Base-by-base conservation (phyloP, 2,329 filamentous ascomycete species). In the Kalmusia sp. region DNA sequence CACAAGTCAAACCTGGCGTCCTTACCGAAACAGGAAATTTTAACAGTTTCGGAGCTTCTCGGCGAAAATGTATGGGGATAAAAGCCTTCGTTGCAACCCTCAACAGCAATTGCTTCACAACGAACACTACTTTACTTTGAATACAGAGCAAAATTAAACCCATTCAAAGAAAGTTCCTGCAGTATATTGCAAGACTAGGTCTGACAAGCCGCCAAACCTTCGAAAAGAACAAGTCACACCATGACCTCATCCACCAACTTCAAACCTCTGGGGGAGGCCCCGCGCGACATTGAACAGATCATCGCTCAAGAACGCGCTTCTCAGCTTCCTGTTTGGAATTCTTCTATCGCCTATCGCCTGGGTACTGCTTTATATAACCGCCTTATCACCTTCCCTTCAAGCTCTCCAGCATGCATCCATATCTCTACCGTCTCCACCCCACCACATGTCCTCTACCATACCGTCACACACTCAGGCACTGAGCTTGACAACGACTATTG, bases 401-500 rank as follows among this genome's bases (percentile, higher is more conserved):
- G 52, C 22, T 78, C 80, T 28, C 82, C 87, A 0, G 77, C 80
- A n/a, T 77, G 89, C 11, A 82, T 90, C 64, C 82, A 83, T 65
- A 89, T 90, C 71, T 35, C 43, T 7, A 76, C 81, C 59, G 77
- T 84, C 40, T 78, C 84, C 52, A 80, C 83, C 72, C 24, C 65
- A 62, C 64, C 75, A 24, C 4, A 87, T 61, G 76, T 86, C 2
- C 75, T 93, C 21, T 93, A 91, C 78, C 89, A 92, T 69, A 78
- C 80, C 49, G 84, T 83, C 8, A 89, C 88, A 0, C 85, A 87
- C 21, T 74, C 84, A 0, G 89, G 90, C 2, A 85, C 85, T 1
- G 77, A 80, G 28, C 86, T 88, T 0, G 90, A 93, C 73, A 90
- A 91, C 65, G 87, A 89, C 70, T 74, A 75, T 33, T 91, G 88